Conservation (phyloP, 345 rosid genomes). For the Litchi chinensis region DNA sequence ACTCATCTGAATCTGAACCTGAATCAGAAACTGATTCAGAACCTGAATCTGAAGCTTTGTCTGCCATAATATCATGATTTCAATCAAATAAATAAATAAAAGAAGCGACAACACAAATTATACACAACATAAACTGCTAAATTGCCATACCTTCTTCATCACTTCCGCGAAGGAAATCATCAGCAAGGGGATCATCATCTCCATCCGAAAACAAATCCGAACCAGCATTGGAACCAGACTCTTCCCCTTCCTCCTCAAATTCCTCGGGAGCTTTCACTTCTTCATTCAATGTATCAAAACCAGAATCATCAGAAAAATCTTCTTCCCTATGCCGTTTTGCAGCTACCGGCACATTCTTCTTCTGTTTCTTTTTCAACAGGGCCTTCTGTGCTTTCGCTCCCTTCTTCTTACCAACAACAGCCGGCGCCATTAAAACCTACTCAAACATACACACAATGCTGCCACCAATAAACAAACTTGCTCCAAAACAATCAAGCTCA, state of each 20-base stretch:
- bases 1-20: conserved; percentile 60
- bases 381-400: conserved; percentile 41
- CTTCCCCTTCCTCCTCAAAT: conserved; percentile 44
- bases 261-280: conserved; percentile 41
- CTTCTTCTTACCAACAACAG: conserved; percentile 53
- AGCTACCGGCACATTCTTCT: conserved; percentile 39
- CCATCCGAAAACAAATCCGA: conserved; percentile 58
- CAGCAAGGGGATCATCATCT: conserved; percentile 60
- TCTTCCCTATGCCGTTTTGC: conserved; percentile 40
- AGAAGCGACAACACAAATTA: not conserved
- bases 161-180: conserved; percentile 59
- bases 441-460: not conserved
- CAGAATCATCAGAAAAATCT: conserved; percentile 48
- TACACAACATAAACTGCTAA: not conserved
- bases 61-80: conserved; percentile 30
- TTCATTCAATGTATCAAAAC: conserved; percentile 45
- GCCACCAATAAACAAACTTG: not conserved
- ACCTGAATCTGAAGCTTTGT: conserved; percentile 27
- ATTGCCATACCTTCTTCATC: conserved; percentile 47
- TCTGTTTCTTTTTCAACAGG: conserved; percentile 57
- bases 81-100: not conserved
- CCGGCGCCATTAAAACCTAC: conserved; percentile 44
- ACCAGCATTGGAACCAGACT: conserved; percentile 44
- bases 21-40: conserved; percentile 34
- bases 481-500: not conserved